Conservation (phyloP, 495 filamentous ascomycete species). For the Lentithecium fluviatile region DNA sequence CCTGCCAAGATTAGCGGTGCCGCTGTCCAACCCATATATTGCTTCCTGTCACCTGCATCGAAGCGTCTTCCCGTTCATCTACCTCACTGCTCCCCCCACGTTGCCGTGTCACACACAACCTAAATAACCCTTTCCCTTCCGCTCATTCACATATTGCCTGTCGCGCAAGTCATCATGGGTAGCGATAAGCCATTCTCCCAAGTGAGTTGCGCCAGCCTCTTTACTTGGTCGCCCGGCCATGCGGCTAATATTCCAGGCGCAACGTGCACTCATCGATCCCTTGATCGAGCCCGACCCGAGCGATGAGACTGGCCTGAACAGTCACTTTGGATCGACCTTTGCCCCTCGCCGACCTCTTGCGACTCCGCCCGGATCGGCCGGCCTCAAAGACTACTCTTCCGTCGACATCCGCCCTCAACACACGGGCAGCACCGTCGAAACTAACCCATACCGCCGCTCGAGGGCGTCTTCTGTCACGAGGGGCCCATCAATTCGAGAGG, state of each 20-base stretch:
- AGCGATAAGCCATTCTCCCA: slow-evolving; percentile 30
- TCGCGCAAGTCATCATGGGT: slow-evolving; percentile 19
- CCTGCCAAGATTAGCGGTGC: slow-evolving; percentile 32
- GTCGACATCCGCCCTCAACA: slow-evolving; percentile 22
- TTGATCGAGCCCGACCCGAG: slow-evolving; percentile 54
- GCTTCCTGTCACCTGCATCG: not conserved
- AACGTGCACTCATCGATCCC: slow-evolving; percentile 59
- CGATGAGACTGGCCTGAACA: slow-evolving; percentile 53
- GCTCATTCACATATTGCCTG: not conserved
- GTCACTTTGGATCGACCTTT: slow-evolving; percentile 47
- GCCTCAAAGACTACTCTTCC: slow-evolving; percentile 19
- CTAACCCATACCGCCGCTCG: slow-evolving; percentile 42
- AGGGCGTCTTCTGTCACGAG: slow-evolving; percentile 30
- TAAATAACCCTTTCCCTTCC: no score
- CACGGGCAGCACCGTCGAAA: slow-evolving; percentile 36
- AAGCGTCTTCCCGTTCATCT: not conserved
- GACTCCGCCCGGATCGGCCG: slow-evolving; percentile 31
- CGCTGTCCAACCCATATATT: not conserved
- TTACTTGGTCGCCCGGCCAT: slow-evolving; percentile 2
- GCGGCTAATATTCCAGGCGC: slow-evolving; percentile 44
- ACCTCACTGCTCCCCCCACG: not conserved
- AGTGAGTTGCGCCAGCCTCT: slow-evolving; percentile 16
- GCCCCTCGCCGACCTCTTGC: slow-evolving; percentile 30
- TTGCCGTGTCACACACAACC: not conserved
- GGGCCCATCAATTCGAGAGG: slow-evolving; percentile 33